These are phyloP conservation scores for Tulasnella sp. DNA, from an alignment of 768 basidiomycete genomes.

Conservation along the genomic window DNA sequence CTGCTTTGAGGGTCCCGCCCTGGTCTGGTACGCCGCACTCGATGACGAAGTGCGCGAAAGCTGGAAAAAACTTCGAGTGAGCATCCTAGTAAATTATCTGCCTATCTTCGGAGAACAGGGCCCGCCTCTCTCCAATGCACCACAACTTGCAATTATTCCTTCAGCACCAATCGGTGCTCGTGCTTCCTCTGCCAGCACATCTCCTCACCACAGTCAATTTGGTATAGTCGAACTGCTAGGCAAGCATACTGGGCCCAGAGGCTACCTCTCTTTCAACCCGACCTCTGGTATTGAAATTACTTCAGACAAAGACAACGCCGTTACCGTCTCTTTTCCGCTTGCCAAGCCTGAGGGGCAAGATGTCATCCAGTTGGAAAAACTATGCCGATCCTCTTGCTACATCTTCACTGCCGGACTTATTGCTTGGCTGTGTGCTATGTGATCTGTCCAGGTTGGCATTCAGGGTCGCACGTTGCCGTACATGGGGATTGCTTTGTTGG, in stretches of 20 bases:
- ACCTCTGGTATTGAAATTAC: not conserved
- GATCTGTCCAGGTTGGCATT: not conserved
- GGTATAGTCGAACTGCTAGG: not conserved
- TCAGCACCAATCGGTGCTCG: not conserved
- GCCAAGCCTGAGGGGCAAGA: not conserved
- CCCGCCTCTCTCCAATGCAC: not conserved
- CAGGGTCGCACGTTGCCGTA: not conserved
- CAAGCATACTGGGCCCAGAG: not conserved
- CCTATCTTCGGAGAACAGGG: not conserved
- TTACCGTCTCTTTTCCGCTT: not conserved
- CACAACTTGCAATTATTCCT: not conserved
- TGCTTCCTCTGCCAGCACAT: not conserved
- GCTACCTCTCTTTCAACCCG: not conserved
- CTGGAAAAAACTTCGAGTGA: constrained; percentile 11
- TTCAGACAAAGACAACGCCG: not conserved
- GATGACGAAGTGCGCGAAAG: not conserved
- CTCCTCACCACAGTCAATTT: not conserved
- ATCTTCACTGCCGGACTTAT: too few relatives aligned
- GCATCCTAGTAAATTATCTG: not conserved
- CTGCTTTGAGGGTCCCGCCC: constrained; percentile 9
- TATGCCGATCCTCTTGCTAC: too few relatives aligned
- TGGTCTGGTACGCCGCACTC: not conserved
- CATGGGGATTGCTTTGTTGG: not conserved
- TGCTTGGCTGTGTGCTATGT: too few relatives aligned
- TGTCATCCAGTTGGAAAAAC: not conserved